Evolutionary conservation across 805 yeast genomes (phyloP).

Genomic region (Metschnikowia amazonensis): DNA sequence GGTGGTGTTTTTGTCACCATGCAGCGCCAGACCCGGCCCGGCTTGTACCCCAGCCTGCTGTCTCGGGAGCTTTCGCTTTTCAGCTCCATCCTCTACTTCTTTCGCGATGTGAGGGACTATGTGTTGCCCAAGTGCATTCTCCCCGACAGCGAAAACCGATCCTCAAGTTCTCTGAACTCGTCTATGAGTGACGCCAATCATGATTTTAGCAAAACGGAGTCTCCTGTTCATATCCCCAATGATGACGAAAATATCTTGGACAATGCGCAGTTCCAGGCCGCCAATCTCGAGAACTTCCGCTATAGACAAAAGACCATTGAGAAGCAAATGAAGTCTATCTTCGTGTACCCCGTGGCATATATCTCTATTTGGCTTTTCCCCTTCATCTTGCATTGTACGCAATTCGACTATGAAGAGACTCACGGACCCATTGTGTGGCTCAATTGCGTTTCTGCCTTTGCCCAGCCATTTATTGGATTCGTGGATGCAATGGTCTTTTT

Average conservation of each 20-base stretch:
- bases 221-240: constrained; percentile 7
- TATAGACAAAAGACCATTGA: constrained; percentile 62
- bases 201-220: constrained; percentile 1
- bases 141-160: constrained; percentile 20
- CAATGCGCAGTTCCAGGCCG: constrained; percentile 49
- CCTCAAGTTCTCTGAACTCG: background rate
- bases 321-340: constrained; percentile 74
- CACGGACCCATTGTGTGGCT: constrained; percentile 61
- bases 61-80: constrained; percentile 30
- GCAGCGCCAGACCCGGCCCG: constrained; percentile 19
- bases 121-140: constrained; percentile 27
- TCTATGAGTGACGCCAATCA: constrained; percentile 6
- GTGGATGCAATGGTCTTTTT: constrained; percentile 75
- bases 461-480: constrained; percentile 77
- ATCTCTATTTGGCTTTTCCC: constrained; percentile 81
- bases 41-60: constrained; percentile 11
- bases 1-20: constrained; percentile 43
- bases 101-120: constrained; percentile 20
- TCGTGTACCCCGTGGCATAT: constrained; percentile 81
- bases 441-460: constrained; percentile 62
- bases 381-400: constrained; percentile 59
- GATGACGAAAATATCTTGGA: constrained; percentile 22
- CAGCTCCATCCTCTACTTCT: constrained; percentile 30
- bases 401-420: constrained; percentile 42
- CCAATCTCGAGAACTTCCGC: constrained; percentile 58